phyloP scores from a whole-genome alignment of 306 rosid genomes.

The Rosa lucieae region DNA sequence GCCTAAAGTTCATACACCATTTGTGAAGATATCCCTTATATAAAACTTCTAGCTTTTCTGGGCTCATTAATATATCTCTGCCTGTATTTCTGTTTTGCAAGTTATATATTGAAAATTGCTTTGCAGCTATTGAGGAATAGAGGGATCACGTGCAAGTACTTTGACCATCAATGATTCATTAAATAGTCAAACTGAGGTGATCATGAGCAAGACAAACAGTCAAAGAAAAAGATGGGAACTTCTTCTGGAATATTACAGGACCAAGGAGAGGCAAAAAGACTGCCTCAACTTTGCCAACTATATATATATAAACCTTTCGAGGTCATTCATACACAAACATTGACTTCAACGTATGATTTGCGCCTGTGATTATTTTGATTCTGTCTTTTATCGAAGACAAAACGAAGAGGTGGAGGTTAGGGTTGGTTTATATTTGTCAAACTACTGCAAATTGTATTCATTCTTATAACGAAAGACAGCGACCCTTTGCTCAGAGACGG shows the following conservation, averaged over 20 bases:
- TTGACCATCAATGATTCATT: constrained; percentile 1
- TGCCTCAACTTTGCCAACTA: constrained; percentile 5
- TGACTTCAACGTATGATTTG: constrained; percentile 1
- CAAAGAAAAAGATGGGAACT: not conserved
- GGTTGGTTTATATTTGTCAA: not conserved
- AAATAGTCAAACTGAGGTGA: not conserved
- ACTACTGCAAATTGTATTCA: not conserved
- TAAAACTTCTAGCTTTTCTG: not conserved
- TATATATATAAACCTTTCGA: not conserved
- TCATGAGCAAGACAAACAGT: not conserved
- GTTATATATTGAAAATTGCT: not conserved
- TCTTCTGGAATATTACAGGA: not conserved
- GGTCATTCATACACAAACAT: not conserved
- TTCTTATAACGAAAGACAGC: not conserved
- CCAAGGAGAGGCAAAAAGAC: constrained; percentile 8
- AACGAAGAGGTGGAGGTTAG: not conserved
- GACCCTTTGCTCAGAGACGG: not conserved
- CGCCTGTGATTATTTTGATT: not conserved
- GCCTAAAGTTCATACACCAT: too few species aligned
- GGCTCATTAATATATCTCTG: not conserved
- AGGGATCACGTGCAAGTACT: not conserved
- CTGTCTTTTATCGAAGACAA: constrained; percentile 3
- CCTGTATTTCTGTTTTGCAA: not conserved
- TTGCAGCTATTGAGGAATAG: constrained; percentile 5
- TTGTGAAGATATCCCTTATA: too few species aligned